Conservation (phyloP, 1,139 yeast genomes). For the Blastobotrys raffinosifermentans region DNA sequence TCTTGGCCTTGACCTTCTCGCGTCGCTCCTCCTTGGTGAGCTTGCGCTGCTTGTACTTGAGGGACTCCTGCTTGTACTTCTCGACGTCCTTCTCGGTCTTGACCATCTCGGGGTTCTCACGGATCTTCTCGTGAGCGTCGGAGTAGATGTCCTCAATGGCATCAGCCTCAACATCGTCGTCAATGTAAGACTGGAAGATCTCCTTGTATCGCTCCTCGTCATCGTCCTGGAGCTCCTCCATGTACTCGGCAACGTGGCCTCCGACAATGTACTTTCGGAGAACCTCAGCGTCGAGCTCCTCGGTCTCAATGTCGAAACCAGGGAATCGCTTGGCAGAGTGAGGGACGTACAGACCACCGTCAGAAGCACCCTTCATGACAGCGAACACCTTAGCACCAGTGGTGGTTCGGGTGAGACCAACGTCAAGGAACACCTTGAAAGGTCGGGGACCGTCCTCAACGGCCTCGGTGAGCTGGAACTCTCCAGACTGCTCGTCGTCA, state of each 20-base stretch:
- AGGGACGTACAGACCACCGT: slow-evolving; percentile 99
- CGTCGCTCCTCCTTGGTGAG: slow-evolving; percentile 88
- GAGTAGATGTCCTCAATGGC: slow-evolving; percentile 92
- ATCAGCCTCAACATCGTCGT: slow-evolving; percentile 96
- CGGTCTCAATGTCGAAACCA: slow-evolving; percentile 99
- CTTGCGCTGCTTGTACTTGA: slow-evolving; percentile 85
- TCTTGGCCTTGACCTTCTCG: slow-evolving; percentile 86
- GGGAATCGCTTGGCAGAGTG: slow-evolving; percentile 99
- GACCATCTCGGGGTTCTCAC: slow-evolving; percentile 84
- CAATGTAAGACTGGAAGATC: slow-evolving; percentile 94
- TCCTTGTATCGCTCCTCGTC: slow-evolving; percentile 99
- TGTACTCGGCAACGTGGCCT: slow-evolving; percentile 99
- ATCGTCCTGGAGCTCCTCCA: slow-evolving; percentile 99
- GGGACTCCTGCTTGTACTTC: slow-evolving; percentile 95
- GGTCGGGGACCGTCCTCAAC: slow-evolving; percentile 99
- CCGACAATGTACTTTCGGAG: slow-evolving; percentile 99
- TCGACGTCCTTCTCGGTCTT: slow-evolving; percentile 93
- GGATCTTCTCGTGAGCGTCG: slow-evolving; percentile 92
- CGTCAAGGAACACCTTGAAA: slow-evolving; percentile 98
- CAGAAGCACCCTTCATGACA: slow-evolving; percentile 99
- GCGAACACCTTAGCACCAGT: slow-evolving; percentile 99
- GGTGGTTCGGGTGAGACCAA: slow-evolving; percentile 99
- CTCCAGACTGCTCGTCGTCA: slow-evolving; percentile 99
- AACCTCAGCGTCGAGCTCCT: slow-evolving; percentile 96
- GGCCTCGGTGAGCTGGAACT: slow-evolving; percentile 96